Percentiles rank a stretch among this genome's conserved stretches.
Conservation (phyloP, 345 rosid species). For the Kernera saxatilis region DNA sequence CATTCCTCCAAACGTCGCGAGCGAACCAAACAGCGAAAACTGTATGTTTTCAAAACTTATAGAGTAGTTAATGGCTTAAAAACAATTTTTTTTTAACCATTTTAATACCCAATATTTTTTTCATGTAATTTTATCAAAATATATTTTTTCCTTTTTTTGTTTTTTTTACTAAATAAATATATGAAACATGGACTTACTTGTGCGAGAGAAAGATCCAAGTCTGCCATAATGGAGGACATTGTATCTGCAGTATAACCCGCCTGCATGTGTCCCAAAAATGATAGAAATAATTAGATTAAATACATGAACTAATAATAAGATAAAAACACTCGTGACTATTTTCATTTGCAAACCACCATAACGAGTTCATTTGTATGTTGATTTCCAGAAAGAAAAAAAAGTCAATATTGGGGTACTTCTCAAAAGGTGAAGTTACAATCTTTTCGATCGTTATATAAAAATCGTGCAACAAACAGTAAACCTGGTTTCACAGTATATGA, state of each 20-base stretch:
- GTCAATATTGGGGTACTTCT: too few relatives aligned
- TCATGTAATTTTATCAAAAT: background rate
- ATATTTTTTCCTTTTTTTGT: background rate
- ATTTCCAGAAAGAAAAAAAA: too few relatives aligned
- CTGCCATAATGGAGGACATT: conserved; percentile 40
- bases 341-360: background rate
- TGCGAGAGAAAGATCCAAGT: conserved; percentile 50
- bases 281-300: background rate
- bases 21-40: conserved; percentile 60
- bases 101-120: too few relatives aligned
- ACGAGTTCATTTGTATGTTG: background rate
- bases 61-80: background rate
- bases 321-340: background rate
- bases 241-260: conserved; percentile 53
- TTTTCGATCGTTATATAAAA: too few relatives aligned
- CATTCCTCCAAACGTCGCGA: conserved; percentile 53
- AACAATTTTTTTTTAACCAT: background rate
- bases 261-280: conserved; percentile 35
- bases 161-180: background rate
- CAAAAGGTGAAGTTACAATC: too few relatives aligned
- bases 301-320: background rate
- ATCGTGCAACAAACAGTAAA: background rate
- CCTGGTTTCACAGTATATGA: background rate
- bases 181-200: conserved; percentile 22
- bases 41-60: background rate